phyloP scores from a whole-genome alignment of 2,329 filamentous ascomycete species.

The Helotiales sp. region DNA sequence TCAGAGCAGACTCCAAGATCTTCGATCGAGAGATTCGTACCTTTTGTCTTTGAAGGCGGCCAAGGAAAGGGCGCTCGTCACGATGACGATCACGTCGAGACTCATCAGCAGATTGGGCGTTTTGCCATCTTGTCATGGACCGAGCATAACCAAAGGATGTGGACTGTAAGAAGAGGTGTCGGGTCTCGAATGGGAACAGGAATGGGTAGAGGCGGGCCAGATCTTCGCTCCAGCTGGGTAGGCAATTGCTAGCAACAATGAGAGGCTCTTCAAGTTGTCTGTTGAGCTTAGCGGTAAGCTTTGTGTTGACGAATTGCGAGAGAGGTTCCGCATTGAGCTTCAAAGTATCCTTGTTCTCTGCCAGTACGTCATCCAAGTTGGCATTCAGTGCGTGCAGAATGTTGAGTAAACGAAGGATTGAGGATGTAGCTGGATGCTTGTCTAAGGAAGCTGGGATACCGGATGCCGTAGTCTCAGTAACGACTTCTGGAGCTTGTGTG shows the following conservation, averaged over 20 bases:
- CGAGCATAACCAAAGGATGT: constrained; percentile 98
- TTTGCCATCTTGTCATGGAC: constrained; percentile 98
- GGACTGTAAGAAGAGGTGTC: constrained; percentile 94
- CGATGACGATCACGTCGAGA: constrained; percentile 78
- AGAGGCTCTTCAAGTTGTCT: constrained; percentile 94
- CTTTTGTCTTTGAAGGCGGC: constrained; percentile 91
- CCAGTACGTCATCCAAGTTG: constrained; percentile 88
- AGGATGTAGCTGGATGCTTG: constrained; percentile 82
- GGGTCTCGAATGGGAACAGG: constrained; percentile 96
- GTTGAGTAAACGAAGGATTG: constrained; percentile 85
- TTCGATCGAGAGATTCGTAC: constrained; percentile 96
- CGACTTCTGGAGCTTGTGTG: constrained; percentile 55
- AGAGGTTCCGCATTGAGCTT: constrained; percentile 80
- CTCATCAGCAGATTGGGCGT: constrained; percentile 81
- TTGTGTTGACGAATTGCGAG: constrained; percentile 97
- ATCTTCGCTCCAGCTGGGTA: constrained; percentile 96
- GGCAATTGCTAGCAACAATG: constrained; percentile 94
- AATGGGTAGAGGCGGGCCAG: constrained; percentile 93
- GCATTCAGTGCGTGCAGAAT: constrained; percentile 92
- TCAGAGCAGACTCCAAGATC: constrained; percentile 94
- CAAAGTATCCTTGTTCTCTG: constrained; percentile 73
- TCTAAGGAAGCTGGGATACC: constrained; percentile 79
- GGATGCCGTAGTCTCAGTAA: constrained; percentile 57
- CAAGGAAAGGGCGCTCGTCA: constrained; percentile 90
- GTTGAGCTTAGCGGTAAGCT: constrained; percentile 96